Percentiles rank a stretch among this genome's conserved stretches.
Evolutionary conservation across 306 rosid genomes (phyloP).

Genomic region (Adenanthera pavonina): DNA sequence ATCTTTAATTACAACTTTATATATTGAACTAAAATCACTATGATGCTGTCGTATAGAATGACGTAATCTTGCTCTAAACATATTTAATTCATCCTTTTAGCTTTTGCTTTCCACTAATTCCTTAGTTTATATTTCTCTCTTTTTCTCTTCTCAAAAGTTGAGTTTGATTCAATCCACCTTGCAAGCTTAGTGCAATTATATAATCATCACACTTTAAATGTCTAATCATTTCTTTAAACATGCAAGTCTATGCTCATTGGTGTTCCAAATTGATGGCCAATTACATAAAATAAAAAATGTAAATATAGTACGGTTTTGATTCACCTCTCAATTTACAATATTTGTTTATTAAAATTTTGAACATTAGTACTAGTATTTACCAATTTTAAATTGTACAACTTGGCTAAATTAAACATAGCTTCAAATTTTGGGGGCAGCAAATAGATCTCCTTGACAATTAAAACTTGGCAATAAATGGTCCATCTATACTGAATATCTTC

Average conservation of each 20-base stretch:
- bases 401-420: no score
- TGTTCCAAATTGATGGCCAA: not conserved
- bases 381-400: not conserved
- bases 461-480: no score
- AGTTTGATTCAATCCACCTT: constrained; percentile 11
- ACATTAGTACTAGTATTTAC: no score
- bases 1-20: no score
- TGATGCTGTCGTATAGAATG: constrained; percentile 44
- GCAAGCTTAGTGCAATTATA: constrained; percentile 33
- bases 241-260: not conserved
- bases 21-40: not conserved
- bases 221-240: constrained; percentile 34
- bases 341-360: not conserved
- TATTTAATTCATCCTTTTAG: not conserved
- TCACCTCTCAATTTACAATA: not conserved
- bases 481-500: no score
- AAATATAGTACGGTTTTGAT: not conserved
- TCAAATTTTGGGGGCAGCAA: not conserved
- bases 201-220: constrained; percentile 32
- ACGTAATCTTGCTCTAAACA: constrained; percentile 36
- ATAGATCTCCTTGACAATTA: not conserved
- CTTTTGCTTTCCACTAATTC: constrained; percentile 4
- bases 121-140: not conserved
- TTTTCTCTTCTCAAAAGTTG: not conserved
- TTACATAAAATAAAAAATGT: not conserved